phyloP scores from a whole-genome alignment of 225 moss, liverwort and hornwort species.

The Anthoceros angustus region DNA sequence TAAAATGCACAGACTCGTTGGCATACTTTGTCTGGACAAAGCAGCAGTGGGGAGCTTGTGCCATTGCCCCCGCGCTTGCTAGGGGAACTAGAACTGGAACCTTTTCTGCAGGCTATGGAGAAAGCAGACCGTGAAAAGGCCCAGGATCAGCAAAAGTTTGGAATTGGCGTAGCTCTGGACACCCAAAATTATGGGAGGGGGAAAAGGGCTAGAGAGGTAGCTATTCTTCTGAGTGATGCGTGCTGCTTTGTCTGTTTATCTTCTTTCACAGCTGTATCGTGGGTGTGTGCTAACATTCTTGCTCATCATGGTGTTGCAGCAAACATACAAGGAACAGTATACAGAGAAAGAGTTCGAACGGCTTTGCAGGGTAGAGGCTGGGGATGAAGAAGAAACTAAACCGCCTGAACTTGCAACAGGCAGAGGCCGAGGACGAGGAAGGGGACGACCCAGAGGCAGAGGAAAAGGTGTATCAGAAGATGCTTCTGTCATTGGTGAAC shows the following conservation, averaged over 20 bases:
- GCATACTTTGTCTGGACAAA: conserved; percentile 10
- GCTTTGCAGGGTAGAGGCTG: conserved; percentile 59
- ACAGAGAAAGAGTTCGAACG: conserved; percentile 91
- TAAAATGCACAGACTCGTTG: neutral
- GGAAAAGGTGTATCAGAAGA: neutral
- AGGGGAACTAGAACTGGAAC: conserved; percentile 69
- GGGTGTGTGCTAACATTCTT: neutral
- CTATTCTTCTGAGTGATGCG: neutral
- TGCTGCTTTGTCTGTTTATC: neutral
- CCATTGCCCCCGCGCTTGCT: conserved; percentile 73
- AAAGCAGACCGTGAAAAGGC: conserved; percentile 56
- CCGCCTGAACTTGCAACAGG: conserved; percentile 6
- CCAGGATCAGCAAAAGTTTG: conserved; percentile 31
- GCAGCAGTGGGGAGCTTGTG: conserved; percentile 48
- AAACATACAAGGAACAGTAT: conserved; percentile 69
- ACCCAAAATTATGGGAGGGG: conserved; percentile 82
- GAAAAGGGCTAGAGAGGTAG: conserved; percentile 84
- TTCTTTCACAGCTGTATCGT: neutral
- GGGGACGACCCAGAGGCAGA: conserved; percentile 30
- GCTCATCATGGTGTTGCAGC: conserved; percentile 10
- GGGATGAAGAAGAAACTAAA: conserved; percentile 30
- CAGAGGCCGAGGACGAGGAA: conserved; percentile 8
- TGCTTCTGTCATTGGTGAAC: neutral
- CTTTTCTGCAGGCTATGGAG: conserved; percentile 58
- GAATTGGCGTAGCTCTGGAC: conserved; percentile 21